Conservation (phyloP, 148 eudicot genomes). For the Cornus suecica region DNA sequence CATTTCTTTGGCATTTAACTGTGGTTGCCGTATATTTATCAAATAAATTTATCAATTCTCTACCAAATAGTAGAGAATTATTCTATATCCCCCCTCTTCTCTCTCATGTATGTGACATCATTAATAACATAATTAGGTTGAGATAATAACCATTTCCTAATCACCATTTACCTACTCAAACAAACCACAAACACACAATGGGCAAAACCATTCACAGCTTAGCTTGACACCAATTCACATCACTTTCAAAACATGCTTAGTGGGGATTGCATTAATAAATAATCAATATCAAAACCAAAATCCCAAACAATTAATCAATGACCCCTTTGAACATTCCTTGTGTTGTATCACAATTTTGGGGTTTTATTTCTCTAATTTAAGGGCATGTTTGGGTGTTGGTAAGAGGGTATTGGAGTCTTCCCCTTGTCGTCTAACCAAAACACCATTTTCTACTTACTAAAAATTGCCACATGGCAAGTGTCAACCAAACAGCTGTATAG, state of each 20-base stretch:
- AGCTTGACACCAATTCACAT: not conserved
- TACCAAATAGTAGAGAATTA: too few species aligned
- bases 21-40: too few species aligned
- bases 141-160: conserved; percentile 4
- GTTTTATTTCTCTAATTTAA: conserved; percentile 9
- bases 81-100: not conserved
- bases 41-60: too few species aligned
- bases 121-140: not conserved
- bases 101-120: not conserved
- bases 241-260: not conserved
- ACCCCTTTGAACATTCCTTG: not conserved
- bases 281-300: not conserved
- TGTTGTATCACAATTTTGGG: not conserved
- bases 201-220: not conserved
- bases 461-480: conserved; percentile 24
- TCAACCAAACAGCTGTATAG: not conserved
- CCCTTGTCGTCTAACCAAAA: not conserved
- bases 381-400: conserved; percentile 13
- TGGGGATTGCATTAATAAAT: conserved; percentile 14
- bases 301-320: conserved; percentile 12
- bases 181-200: conserved; percentile 3
- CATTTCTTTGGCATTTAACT: too few species aligned
- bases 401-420: conserved; percentile 5
- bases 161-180: conserved; percentile 22
- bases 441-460: not conserved